Evolutionary conservation across 2,329 filamentous ascomycete species (phyloP), one percentile per base, ranked within the genome.

Genomic region (Hyphodiscus sp.): DNA sequence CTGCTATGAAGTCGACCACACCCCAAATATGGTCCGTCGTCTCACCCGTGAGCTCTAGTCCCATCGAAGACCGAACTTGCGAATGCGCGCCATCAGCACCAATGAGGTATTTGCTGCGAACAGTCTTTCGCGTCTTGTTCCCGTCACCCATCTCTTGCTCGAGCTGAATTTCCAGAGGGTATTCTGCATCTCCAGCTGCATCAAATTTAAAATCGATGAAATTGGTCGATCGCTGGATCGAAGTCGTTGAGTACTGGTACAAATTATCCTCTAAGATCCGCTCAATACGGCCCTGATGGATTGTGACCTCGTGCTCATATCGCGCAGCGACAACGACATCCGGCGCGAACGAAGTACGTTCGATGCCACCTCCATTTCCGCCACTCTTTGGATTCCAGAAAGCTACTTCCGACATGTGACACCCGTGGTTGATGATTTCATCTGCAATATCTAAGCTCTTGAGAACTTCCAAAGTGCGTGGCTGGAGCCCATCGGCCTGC

Each of bases 401-500:
- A 1, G 74, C 71, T 1, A 80, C 67, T 64, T 83, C 80, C 11
- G 76, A 65, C 18, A 80, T 75, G 61, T 83, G 80, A 57, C 77
- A 82, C 0, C 78, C 73, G 53, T 82, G 78, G 23, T 72, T 72
- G 23, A 82, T 71, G 29, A 83, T 69, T 20, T 74, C 70, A 44
- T 82, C 78, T 1, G 73, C 71, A 2, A 83, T 72, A 0, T 76
- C 79, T 23, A 83, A 76, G 43, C 76, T 79, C 63, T 83, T 78
- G 47, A 83, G 79, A 18, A 83, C 74, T 64, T 84, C 81, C 15
- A 83, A 76, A 0, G 79, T 81, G 1, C 79, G 78, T 49, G 75
- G 78, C 65, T 82, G 79, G 29, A 82, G 75, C 2, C 80, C 79
- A 59, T 87, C 83, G 16, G 83, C 83, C 65, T 86, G 81, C 8